Conservation (phyloP, 148 eudicot genomes). For the Rhododendron ovatum region DNA sequence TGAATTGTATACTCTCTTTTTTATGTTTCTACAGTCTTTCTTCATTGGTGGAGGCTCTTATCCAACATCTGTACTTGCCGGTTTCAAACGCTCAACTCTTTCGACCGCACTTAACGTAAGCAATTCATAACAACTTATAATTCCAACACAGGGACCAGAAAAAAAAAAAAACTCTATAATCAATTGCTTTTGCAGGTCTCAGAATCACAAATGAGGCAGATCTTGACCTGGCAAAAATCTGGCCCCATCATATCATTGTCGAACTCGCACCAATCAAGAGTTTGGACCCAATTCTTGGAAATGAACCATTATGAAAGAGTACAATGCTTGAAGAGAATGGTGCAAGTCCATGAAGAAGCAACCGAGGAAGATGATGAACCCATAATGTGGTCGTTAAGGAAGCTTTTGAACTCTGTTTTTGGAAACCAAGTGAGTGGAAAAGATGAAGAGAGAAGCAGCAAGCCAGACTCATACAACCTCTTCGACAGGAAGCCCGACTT, state of each 20-base stretch:
- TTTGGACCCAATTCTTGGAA: too few species aligned
- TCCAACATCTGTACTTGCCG: too few species aligned
- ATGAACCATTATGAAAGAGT: background rate
- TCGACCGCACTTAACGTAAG: too few species aligned
- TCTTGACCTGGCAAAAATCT: slow-evolving; percentile 37
- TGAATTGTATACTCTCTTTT: too few species aligned
- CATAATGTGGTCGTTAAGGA: background rate
- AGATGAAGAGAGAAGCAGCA: too few species aligned
- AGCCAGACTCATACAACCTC: too few species aligned
- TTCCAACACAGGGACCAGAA: background rate
- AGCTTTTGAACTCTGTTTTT: background rate
- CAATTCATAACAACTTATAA: too few species aligned
- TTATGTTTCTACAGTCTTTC: too few species aligned
- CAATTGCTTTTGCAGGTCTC: slow-evolving; percentile 45
- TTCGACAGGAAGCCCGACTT: too few species aligned
- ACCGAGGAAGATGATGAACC: background rate
- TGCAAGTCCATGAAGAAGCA: background rate
- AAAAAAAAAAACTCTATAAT: background rate
- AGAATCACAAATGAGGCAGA: slow-evolving; percentile 28
- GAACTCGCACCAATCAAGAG: background rate
- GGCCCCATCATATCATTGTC: slow-evolving; percentile 52
- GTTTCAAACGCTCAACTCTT: too few species aligned
- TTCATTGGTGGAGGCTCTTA: too few species aligned
- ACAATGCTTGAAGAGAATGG: slow-evolving; percentile 37
- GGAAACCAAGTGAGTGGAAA: background rate